Evolutionary conservation across 768 basidiomycete species (phyloP).

Genomic region (Tylopilus intermedius): DNA sequence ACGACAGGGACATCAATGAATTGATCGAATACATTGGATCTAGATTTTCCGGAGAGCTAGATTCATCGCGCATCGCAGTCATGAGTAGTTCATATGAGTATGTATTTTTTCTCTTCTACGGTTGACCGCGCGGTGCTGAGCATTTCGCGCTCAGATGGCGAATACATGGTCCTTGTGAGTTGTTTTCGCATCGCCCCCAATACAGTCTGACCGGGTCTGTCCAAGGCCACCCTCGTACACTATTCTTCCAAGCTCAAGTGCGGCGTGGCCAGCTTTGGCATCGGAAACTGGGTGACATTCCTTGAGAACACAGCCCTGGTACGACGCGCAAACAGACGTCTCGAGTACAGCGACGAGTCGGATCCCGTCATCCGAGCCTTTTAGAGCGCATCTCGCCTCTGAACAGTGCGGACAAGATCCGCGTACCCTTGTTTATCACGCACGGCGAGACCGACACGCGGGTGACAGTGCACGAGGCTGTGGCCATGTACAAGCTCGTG

Average conservation of each 20-base stretch:
- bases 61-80: constrained; percentile 37
- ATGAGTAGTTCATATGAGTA: constrained; percentile 38
- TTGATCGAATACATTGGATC: constrained; percentile 34
- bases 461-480: constrained; percentile 37
- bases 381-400: constrained; percentile 38
- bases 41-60: constrained; percentile 30
- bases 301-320: constrained; percentile 38
- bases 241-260: constrained; percentile 39
- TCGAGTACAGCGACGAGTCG: constrained; percentile 40
- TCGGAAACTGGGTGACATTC: constrained; percentile 38
- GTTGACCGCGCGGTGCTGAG: neutral
- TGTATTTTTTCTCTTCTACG: neutral
- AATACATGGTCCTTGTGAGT: constrained; percentile 38
- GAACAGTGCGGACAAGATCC: constrained; percentile 34
- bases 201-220: neutral
- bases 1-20: constrained; percentile 34
- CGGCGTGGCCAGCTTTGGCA: constrained; percentile 39
- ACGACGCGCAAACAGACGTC: constrained; percentile 33
- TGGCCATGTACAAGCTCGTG: constrained; percentile 35
- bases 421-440: constrained; percentile 35
- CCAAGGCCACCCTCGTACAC: constrained; percentile 37
- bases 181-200: neutral
- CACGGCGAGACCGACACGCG: constrained; percentile 40
- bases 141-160: constrained; percentile 28
- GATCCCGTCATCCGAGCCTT: constrained; percentile 35